Evolutionary conservation across 2,329 filamentous ascomycete genomes (phyloP), one percentile per base, ranked within the genome.

Genomic region (Polytolypa hystricis): DNA sequence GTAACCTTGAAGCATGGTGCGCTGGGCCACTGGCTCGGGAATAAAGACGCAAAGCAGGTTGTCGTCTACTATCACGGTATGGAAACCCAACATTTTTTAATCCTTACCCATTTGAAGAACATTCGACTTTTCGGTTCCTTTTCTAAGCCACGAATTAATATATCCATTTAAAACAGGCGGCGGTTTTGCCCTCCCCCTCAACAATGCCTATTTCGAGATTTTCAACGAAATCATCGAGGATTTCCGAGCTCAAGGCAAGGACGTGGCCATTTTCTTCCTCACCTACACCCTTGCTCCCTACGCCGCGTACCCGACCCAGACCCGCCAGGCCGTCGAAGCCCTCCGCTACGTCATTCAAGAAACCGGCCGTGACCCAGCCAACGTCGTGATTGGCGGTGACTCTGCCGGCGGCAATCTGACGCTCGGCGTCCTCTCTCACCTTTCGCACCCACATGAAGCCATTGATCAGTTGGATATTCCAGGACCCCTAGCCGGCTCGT

Each of bases 281-380:
- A 66, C 67, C 26, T 80, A 80, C 53, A 70, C 69, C 17, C 64
- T 78, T n/a, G 65, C 72, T 0, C 65, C 65, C 0, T 44, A 54
- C 8, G 62, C 54, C 5, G 55, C 54, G 2, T 67, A 66, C 37
- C 65, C 65, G 3, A 62, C 54, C 1, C 64, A 66, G 39, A 47
- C 67, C 12, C 52, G 51, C 19, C 58, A 67, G 42, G 60, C 60
- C 1, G 59, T 64, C 15, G 55, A 55, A 26, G 55, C 55, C 2
- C 49, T 65, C 14, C 57, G 58, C 25, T 58, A 66, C 44, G 50
- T 66, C 12, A 43, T 63, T 16, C 38, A 48, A 3, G 45, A 54
- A n/a, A 48, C 52, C 20, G 41, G 49, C 33, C 58, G 56, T 20
- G 47, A 53, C 4, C 53, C 59, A 2, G 47, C 47, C 1, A 53